phyloP scores from a whole-genome alignment of 139 green algal genomes.

The Dunaliella primolecta region DNA sequence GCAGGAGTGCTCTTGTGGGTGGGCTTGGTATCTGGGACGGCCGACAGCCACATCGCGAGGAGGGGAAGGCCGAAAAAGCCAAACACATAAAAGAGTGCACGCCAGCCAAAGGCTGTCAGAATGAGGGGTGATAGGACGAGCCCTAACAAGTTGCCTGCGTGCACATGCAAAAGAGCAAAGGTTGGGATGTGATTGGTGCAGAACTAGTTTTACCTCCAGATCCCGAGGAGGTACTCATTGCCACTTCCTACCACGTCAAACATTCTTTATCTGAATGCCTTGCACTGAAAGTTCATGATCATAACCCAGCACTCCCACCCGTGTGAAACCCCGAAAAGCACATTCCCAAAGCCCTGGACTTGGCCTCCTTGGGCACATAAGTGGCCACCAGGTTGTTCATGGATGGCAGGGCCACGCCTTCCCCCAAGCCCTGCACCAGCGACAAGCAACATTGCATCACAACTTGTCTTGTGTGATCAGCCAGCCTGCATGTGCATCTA shows the following conservation, averaged over 20 bases:
- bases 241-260: too few relatives aligned
- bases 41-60: constrained; percentile 63
- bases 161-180: background rate
- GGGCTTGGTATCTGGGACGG: constrained; percentile 45
- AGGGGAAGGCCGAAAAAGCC: constrained; percentile 68
- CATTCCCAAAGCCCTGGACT: constrained; percentile 65
- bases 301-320: constrained; percentile 35
- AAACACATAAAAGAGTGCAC: constrained; percentile 77
- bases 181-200: background rate
- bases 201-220: too few relatives aligned
- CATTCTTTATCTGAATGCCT: too few relatives aligned
- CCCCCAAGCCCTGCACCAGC: constrained; percentile 72
- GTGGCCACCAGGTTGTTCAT: constrained; percentile 92
- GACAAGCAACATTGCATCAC: background rate
- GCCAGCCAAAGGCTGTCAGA: constrained; percentile 70
- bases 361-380: constrained; percentile 45
- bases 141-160: constrained; percentile 80
- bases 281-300: too few relatives aligned
- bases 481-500: background rate
- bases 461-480: background rate
- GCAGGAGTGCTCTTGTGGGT: background rate
- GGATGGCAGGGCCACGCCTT: constrained; percentile 87
- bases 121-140: constrained; percentile 78
- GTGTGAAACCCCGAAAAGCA: constrained; percentile 81
- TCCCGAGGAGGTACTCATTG: too few relatives aligned